Percentiles rank a stretch among this genome's conserved stretches.
Evolutionary conservation across 257 asterid genomes (phyloP).

Genomic region (Solanum bukasovii): DNA sequence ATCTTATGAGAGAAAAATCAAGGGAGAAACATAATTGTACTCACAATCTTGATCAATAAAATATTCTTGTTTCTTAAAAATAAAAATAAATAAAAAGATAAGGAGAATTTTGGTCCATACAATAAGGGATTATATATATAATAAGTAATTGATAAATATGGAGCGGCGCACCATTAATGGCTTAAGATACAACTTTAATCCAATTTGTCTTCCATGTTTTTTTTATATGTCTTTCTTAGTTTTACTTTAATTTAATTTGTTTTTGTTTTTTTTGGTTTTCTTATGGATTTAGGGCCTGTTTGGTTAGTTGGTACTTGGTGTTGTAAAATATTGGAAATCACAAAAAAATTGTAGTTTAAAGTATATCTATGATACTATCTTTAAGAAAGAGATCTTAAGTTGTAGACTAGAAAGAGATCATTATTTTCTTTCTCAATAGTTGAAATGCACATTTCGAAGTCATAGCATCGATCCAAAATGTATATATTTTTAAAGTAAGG

Average conservation of each 20-base stretch:
- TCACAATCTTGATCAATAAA: too few relatives aligned
- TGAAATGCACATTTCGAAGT: neutral
- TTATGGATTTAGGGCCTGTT: neutral
- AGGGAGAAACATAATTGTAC: too few relatives aligned
- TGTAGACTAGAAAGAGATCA: neutral
- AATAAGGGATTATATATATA: constrained; percentile 3
- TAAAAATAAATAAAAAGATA: neutral
- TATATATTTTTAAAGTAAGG: too few relatives aligned
- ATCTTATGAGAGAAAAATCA: too few relatives aligned
- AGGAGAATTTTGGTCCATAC: constrained; percentile 13
- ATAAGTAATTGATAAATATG: neutral
- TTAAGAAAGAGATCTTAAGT: neutral
- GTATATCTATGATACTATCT: neutral
- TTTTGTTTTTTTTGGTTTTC: neutral
- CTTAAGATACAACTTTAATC: neutral
- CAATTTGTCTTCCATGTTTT: neutral
- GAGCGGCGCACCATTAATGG: constrained; percentile 14
- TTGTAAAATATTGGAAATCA: neutral
- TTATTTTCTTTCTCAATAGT: neutral
- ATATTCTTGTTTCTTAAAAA: too few relatives aligned
- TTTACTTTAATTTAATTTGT: neutral
- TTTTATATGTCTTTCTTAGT: neutral
- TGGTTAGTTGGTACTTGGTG: neutral
- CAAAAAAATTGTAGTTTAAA: neutral
- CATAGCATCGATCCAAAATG: neutral